Conservation (phyloP, 495 filamentous ascomycete genomes). For the Glutinoglossum americanum region DNA sequence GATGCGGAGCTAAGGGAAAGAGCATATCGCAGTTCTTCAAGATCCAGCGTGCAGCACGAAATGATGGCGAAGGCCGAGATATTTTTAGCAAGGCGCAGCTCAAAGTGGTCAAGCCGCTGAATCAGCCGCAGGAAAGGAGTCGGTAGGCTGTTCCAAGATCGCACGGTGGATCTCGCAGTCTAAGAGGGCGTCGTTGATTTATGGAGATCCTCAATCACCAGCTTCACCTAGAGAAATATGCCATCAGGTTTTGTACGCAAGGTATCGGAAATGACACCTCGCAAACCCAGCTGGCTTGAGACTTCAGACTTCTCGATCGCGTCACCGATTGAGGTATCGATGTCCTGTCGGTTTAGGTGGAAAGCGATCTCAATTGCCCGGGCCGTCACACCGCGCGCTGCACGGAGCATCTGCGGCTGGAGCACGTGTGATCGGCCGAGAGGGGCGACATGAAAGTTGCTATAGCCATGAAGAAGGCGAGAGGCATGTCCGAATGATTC, state of each 20-base stretch:
- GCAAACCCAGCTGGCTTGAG: not conserved
- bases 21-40: not conserved
- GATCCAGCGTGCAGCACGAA: not conserved
- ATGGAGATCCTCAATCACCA: not conserved
- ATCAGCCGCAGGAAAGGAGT: not conserved
- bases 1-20: not conserved
- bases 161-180: not conserved
- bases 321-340: not conserved
- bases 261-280: not conserved
- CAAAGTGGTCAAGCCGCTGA: not conserved
- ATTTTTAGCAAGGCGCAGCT: not conserved
- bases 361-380: not conserved
- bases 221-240: not conserved
- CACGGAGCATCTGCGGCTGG: too few species aligned
- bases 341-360: not conserved
- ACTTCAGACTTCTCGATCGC: not conserved
- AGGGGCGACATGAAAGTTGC: not conserved
- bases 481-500: not conserved
- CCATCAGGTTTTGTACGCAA: not conserved
- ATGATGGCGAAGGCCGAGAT: not conserved
- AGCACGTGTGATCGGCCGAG: not conserved
- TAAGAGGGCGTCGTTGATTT: not conserved
- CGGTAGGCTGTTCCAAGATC: not conserved
- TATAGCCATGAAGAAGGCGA: not conserved
- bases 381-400: too few species aligned